Evolutionary conservation across 2,329 filamentous ascomycete species (phyloP), one percentile per base, ranked within the genome.

Genomic region (Trichoderma sp.): DNA sequence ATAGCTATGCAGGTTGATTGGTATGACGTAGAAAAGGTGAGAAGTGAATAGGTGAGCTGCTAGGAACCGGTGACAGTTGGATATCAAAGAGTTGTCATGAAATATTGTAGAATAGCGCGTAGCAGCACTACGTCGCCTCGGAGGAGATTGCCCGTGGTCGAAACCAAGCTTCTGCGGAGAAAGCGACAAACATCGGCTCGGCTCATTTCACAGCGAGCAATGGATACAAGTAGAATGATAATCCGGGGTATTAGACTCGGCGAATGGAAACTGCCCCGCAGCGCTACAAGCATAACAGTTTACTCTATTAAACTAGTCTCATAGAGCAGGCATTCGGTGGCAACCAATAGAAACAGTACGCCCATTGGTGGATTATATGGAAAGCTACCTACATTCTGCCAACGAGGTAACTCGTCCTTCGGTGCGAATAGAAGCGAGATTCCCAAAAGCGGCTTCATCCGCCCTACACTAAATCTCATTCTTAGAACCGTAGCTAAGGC

Each of bases 131-230:
- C 5, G 14, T 4, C 14, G 18, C 30, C 32, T 63, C 46, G 52
- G 51, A 46, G 16, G 61, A 56, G 34, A 46, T 55, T n/a, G 11
- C n/a, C 61, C 49, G 34, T 49, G 51, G 61, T 30, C n/a, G 34
- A 34, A 21, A 21, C 34, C 26, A 18, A 24, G 21, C 5, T 28
- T 43, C 3, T 54, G 18, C 32, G n/a, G 24, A 39, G 7, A 18
- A 49, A 49, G 24, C 6, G 11, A 55, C 51, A 18, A 55, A 14
- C n/a, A 21, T 66, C 63, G 63, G 63, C 52, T 66, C 63, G 63
- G 63, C 34, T 58, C 52, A 66, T 58, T 58, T 66, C 21, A 16
- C 32, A 43, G 63, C 63, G 63, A 66, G 63, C 18, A 16, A 14
- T 18, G 18, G 11, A 26, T 18, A 30, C 24, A n/a, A 7, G 37